Evolutionary conservation across 1,284 basidiomycete species (phyloP).

Genomic region (Ustilago nuda): DNA sequence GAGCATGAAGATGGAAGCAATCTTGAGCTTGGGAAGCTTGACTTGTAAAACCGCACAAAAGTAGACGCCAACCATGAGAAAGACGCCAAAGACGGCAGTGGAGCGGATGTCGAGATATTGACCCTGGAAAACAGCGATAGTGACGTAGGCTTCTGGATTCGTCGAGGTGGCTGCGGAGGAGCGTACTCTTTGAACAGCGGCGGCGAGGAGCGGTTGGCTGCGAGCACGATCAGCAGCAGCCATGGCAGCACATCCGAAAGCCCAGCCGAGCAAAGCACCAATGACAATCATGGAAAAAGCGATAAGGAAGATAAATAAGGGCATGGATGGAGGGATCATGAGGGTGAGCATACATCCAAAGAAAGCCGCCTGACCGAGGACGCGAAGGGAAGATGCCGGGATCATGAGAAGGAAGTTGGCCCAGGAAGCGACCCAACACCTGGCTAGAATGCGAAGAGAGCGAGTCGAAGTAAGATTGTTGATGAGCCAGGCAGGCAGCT

Average conservation of each 20-base stretch:
- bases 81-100: conserved; percentile 76
- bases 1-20: conserved; percentile 72
- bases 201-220: conserved; percentile 73
- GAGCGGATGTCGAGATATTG: conserved; percentile 77
- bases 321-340: conserved; percentile 65
- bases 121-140: conserved; percentile 75
- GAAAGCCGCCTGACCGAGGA: conserved; percentile 66
- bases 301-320: conserved; percentile 67
- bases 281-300: conserved; percentile 73
- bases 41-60: conserved; percentile 76
- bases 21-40: conserved; percentile 75
- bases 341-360: conserved; percentile 59
- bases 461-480: conserved; percentile 44
- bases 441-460: conserved; percentile 37
- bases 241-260: conserved; percentile 79
- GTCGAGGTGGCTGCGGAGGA: conserved; percentile 53
- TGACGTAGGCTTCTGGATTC: conserved; percentile 56
- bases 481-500: conserved; percentile 48
- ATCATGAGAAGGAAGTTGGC: conserved; percentile 64
- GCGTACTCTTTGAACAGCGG: conserved; percentile 72
- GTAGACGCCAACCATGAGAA: conserved; percentile 78
- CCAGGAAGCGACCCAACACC: conserved; percentile 67
- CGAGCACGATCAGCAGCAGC: conserved; percentile 76
- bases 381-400: conserved; percentile 48
- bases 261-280: conserved; percentile 81